These are phyloP conservation scores for Mycena rebaudengoi DNA, from an alignment of 768 basidiomycete species.

Conservation along the genomic window DNA sequence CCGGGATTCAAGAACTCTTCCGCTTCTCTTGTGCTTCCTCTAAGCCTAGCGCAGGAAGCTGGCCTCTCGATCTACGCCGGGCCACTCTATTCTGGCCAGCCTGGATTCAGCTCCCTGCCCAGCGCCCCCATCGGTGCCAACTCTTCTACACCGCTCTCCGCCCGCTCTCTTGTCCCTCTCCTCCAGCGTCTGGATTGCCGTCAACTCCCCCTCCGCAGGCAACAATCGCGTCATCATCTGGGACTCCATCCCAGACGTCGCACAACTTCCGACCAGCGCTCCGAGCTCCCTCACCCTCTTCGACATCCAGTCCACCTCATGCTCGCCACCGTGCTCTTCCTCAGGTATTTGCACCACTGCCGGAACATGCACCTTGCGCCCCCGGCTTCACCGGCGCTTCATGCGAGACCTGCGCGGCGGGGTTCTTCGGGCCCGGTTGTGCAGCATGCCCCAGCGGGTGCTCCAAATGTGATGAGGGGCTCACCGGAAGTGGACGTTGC, in stretches of 20 bases:
- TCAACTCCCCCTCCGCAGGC: conserved; percentile 46
- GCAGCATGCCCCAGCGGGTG: conserved; percentile 73
- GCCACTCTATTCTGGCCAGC: conserved; percentile 62
- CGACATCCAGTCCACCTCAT: conserved; percentile 17
- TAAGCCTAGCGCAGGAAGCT: conserved; percentile 62
- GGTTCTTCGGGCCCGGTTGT: conserved; percentile 54
- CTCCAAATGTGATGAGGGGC: conserved; percentile 76
- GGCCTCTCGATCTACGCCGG: conserved; percentile 63
- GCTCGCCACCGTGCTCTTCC: conserved; percentile 48
- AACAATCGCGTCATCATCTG: conserved; percentile 64
- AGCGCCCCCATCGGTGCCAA: conserved; percentile 43
- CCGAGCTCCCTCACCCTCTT: conserved; percentile 19
- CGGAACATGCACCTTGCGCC: conserved; percentile 33
- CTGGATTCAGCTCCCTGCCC: conserved; percentile 58
- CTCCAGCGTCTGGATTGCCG: conserved; percentile 62
- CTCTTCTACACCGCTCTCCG: conserved; percentile 50
- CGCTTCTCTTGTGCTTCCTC: conserved; percentile 54
- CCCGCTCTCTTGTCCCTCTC: conserved; percentile 64
- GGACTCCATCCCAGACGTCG: conserved; percentile 69
- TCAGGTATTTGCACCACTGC: too few relatives aligned
- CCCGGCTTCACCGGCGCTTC: conserved; percentile 28
- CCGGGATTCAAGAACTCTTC: conserved; percentile 63
- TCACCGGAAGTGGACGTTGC: conserved; percentile 78
- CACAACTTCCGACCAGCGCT: conserved; percentile 54
- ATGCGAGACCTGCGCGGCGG: conserved; percentile 49